Conservation (phyloP, 2,329 filamentous ascomycete genomes). For the Helotiales sp. region DNA sequence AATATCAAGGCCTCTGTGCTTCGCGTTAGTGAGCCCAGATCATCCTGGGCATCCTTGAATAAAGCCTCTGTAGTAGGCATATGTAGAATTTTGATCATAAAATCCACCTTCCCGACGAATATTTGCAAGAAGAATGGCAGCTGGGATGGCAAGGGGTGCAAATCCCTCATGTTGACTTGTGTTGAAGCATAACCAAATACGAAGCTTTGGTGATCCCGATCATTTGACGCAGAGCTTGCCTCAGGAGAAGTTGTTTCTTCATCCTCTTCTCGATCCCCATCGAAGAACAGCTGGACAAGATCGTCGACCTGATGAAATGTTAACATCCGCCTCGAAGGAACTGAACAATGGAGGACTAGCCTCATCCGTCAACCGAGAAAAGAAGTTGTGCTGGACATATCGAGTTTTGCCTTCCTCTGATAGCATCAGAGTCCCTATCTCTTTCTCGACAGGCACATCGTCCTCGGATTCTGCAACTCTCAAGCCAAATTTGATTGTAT, state of each 20-base stretch:
- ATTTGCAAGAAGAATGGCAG: conserved; percentile 58
- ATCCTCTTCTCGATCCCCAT: not conserved
- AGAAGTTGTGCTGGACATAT: conserved; percentile 59
- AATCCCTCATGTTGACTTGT: conserved; percentile 45
- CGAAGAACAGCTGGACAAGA: conserved; percentile 11
- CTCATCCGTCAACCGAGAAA: conserved; percentile 61
- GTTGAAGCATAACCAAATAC: conserved; percentile 52
- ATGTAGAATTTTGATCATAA: conserved; percentile 50
- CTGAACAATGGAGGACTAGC: conserved; percentile 41
- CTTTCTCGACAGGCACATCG: conserved; percentile 37
- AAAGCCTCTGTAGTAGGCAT: conserved; percentile 51
- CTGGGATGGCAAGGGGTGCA: conserved; percentile 59
- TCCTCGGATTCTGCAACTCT: not conserved
- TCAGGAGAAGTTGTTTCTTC: conserved; percentile 5
- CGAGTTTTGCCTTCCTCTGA: conserved; percentile 46
- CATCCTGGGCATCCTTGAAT: conserved; percentile 33
- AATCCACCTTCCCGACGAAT: conserved; percentile 58
- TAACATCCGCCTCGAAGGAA: not conserved
- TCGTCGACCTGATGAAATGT: conserved; percentile 15
- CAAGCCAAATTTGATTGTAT: not conserved
- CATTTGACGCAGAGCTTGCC: conserved; percentile 43
- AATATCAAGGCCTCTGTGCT: conserved; percentile 58
- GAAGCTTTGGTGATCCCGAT: conserved; percentile 50
- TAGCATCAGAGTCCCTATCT: conserved; percentile 55
- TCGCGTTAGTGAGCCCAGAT: conserved; percentile 42